phyloP scores from a whole-genome alignment of 2,329 filamentous ascomycete species.

The Magnaporthiopsis poae region DNA sequence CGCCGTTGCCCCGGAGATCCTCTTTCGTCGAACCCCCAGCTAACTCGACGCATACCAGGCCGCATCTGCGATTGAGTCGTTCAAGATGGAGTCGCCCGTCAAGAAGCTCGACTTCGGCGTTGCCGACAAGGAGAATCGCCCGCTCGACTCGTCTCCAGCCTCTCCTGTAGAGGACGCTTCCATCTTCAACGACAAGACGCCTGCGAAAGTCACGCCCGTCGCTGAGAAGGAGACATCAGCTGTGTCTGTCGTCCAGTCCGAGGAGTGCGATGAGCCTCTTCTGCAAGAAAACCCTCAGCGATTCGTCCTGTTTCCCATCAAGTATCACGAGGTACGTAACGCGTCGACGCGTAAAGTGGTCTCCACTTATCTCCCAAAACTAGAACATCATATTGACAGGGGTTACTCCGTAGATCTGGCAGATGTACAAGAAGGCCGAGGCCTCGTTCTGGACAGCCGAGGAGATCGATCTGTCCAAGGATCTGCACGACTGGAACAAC shows the following conservation, averaged over 20 bases:
- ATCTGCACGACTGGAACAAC: constrained; percentile 99
- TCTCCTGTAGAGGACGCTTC: constrained; percentile 38
- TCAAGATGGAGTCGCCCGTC: constrained; percentile 86
- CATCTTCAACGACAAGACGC: constrained; percentile 51
- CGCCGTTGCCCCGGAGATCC: constrained; percentile 8
- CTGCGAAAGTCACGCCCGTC: constrained; percentile 35
- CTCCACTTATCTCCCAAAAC: constrained; percentile 11
- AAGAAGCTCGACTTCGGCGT: constrained; percentile 78
- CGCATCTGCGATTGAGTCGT: constrained; percentile 72
- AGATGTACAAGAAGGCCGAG: constrained; percentile 99
- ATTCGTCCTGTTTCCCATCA: constrained; percentile 97
- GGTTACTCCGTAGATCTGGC: constrained; percentile 67
- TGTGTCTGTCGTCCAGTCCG: constrained; percentile 47
- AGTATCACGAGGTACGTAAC: constrained; percentile 89
- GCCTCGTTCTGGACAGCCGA: constrained; percentile 99
- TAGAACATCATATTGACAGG: constrained; percentile 29
- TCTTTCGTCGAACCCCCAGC: constrained; percentile 9
- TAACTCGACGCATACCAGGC: constrained; percentile 47
- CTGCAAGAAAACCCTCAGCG: constrained; percentile 91
- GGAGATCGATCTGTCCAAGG: constrained; percentile 98
- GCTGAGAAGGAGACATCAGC: constrained; percentile 28
- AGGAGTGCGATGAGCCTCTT: constrained; percentile 78
- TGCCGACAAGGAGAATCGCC: constrained; percentile 72
- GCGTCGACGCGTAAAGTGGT: constrained; percentile 61
- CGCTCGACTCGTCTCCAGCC: constrained; percentile 40